Base-by-base conservation (phyloP, 441 rosid species). In the Dalechampia spathulata region DNA sequence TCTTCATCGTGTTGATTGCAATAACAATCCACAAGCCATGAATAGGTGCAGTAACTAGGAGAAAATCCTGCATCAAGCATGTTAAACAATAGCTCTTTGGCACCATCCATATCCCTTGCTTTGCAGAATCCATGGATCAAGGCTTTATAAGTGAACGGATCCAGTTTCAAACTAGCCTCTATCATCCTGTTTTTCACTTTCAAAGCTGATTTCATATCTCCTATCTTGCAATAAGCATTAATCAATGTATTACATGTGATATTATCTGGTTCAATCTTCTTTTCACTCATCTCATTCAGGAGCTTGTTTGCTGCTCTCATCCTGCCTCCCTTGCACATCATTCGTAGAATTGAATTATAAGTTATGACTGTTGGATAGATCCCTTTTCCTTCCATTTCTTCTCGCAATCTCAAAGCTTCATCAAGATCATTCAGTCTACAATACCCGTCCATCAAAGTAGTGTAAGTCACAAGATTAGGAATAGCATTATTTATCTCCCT, bases 371-470 rank as follows among this genome's bases (percentile, higher is more conserved):
- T 81, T 4, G 89, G 96, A 71, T 65, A 65, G 51, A 88, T 66
- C 38, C 98, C 95, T 65, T 75, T 81, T 12, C 76, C 63, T 61
- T 72, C 86, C 96, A 92, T 88, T 20, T 75, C 76, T 60, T 86
- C 82, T 1, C 61, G 70, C 72, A 92, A 57, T 73, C 76, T 79
- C 71, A 85, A 75, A 68, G 97, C 96, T 64, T 86, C 78, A n/a
- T 79, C 94, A 15, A 89, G 75, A 54, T 85, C 83, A 68, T 85
- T 75, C 52, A 63, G 71, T 72, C 97, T 77, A 68, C 96, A 89
- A 65, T 85, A 83, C 12, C 97, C 97, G 61, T 92, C 99, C 67
- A 92, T 86, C 76, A 92, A 73, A 64, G 86, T 86, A 59, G 87
- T 83, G 55, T 78, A 92, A 0, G 97, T 89, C 39, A 92, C 88